These are phyloP conservation scores for Agapanthus africanus DNA, from an alignment of 106 monocot genomes.

Conservation along the genomic window DNA sequence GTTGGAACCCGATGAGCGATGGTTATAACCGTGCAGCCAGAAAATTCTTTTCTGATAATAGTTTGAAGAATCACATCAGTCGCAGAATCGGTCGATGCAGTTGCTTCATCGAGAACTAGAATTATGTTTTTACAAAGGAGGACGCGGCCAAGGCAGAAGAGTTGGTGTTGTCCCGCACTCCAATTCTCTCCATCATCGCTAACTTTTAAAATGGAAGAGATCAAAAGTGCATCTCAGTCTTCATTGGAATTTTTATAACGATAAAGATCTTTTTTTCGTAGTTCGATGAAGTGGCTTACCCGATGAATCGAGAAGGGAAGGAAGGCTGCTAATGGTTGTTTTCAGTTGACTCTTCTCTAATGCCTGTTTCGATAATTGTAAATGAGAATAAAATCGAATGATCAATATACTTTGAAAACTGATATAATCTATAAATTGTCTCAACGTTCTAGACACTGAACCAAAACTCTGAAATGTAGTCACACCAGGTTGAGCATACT, in stretches of 20 bases:
- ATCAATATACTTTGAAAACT: too few species aligned
- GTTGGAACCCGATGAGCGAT: conserved; percentile 86
- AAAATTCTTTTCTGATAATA: conserved; percentile 57
- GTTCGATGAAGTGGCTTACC: conserved; percentile 16
- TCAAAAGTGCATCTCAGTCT: not conserved
- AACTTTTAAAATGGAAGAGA: conserved; percentile 21
- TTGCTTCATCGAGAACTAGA: conserved; percentile 77
- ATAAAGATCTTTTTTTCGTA: not conserved
- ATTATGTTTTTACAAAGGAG: conserved; percentile 59
- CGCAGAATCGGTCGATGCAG: conserved; percentile 76
- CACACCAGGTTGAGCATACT: too few species aligned
- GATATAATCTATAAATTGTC: not conserved
- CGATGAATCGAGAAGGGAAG: conserved; percentile 62
- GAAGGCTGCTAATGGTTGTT: conserved; percentile 44
- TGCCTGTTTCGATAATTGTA: conserved; percentile 27
- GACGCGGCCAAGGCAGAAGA: conserved; percentile 69
- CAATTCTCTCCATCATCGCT: conserved; percentile 81
- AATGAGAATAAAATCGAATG: too few species aligned
- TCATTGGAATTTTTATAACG: not conserved
- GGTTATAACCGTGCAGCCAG: conserved; percentile 63
- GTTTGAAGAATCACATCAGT: conserved; percentile 61
- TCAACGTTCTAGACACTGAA: too few species aligned
- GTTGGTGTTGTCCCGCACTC: conserved; percentile 72
- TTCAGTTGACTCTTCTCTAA: conserved; percentile 77
- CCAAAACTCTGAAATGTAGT: too few species aligned